A percentile compares a stretch with the other conserved stretches of the same genome.
These are phyloP conservation scores for Coriolopsis trogii DNA, from an alignment of 1,284 basidiomycete species.

Conservation along the genomic window DNA sequence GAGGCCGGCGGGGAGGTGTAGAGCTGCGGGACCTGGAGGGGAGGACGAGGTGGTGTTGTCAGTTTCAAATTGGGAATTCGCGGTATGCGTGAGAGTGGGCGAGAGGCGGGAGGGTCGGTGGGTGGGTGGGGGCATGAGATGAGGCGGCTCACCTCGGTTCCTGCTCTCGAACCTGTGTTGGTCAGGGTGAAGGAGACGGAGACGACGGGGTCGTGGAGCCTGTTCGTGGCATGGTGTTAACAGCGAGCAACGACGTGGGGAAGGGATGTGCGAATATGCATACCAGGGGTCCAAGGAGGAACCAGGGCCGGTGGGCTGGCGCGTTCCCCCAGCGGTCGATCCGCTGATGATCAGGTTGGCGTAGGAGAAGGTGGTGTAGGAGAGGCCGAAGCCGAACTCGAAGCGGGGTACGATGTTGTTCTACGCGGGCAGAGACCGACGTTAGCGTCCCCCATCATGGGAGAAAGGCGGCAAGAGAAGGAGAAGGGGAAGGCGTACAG, in stretches of 20 bases:
- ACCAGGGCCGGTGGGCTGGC: slow-evolving; percentile 31
- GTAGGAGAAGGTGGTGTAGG: slow-evolving; percentile 45
- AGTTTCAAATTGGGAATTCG: background rate
- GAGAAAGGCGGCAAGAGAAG: background rate
- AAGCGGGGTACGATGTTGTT: slow-evolving; percentile 37
- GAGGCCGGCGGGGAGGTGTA: slow-evolving; percentile 63
- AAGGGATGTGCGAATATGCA: too few species aligned
- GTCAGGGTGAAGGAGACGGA: slow-evolving; percentile 36
- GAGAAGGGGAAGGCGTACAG: slow-evolving; percentile 40
- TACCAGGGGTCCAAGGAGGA: slow-evolving; percentile 36
- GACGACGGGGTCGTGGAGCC: slow-evolving; percentile 37
- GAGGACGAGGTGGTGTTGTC: background rate
- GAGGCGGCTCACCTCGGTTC: slow-evolving; percentile 34
- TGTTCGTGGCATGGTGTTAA: background rate
- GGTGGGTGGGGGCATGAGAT: background rate
- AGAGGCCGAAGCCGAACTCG: slow-evolving; percentile 46
- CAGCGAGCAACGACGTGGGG: too few species aligned
- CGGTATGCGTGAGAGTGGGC: too few species aligned
- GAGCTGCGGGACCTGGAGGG: slow-evolving; percentile 45
- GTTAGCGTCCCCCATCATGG: too few species aligned
- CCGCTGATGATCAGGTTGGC: slow-evolving; percentile 33
- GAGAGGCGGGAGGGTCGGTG: background rate
- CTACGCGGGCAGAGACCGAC: slow-evolving; percentile 7
- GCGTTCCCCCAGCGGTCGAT: slow-evolving; percentile 31
- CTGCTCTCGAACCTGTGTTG: slow-evolving; percentile 39